Percentiles rank a stretch among this genome's conserved stretches.
phyloP scores from a whole-genome alignment of 768 basidiomycete species.

The Suillus placidus region DNA sequence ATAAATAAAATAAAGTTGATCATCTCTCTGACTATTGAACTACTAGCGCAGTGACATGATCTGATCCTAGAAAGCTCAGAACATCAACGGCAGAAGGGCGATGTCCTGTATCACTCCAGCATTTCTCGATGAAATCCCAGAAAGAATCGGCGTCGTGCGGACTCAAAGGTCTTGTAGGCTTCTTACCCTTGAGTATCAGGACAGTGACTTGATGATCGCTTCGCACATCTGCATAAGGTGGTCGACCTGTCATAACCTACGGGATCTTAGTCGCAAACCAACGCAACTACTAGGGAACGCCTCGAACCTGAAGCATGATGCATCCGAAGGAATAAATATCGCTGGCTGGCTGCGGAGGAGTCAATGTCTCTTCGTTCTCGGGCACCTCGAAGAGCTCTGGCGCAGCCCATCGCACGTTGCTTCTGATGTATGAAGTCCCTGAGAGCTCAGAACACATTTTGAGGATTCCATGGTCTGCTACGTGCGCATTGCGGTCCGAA shows the following conservation, averaged over 20 bases:
- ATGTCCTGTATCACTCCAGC: slow-evolving; percentile 22
- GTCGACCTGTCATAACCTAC: slow-evolving; percentile 27
- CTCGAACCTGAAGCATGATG: slow-evolving; percentile 30
- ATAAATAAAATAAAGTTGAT: too few relatives aligned
- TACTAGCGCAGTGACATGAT: background rate
- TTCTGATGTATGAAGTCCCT: slow-evolving; percentile 20
- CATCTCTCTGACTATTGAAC: background rate
- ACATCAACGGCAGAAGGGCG: slow-evolving; percentile 22
- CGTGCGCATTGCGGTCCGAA: slow-evolving; percentile 29
- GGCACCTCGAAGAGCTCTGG: slow-evolving; percentile 38
- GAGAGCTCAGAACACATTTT: slow-evolving; percentile 29
- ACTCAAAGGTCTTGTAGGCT: slow-evolving; percentile 18
- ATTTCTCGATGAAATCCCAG: slow-evolving; percentile 26
- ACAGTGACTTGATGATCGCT: slow-evolving; percentile 28
- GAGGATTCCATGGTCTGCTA: slow-evolving; percentile 42
- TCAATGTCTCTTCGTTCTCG: slow-evolving; percentile 11
- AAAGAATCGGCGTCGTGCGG: slow-evolving; percentile 23
- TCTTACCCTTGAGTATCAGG: slow-evolving; percentile 16
- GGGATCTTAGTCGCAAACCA: background rate
- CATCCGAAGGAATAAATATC: slow-evolving; percentile 36
- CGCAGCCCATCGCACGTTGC: slow-evolving; percentile 46
- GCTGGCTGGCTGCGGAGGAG: background rate
- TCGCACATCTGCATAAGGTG: slow-evolving; percentile 25
- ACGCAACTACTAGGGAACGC: background rate
- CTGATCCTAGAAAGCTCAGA: slow-evolving; percentile 14